Conservation (phyloP, 1,284 basidiomycete genomes). For the Cutaneotrichosporon sp. region DNA sequence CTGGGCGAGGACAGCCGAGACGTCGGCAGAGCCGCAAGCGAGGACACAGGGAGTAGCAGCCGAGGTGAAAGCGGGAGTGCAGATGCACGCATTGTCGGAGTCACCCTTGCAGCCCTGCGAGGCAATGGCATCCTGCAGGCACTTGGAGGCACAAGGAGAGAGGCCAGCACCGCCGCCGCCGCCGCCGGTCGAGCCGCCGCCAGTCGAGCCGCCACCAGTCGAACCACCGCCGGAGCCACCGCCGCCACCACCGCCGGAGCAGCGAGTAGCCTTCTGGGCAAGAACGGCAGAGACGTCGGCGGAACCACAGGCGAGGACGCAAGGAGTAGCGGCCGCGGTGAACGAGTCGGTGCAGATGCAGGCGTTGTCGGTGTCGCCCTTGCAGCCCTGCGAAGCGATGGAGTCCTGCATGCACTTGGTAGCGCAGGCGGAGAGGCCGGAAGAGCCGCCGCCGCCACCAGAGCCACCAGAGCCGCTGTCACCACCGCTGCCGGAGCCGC, state of each 20-base stretch:
- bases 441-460: background rate
- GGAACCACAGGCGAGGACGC: constrained; percentile 2
- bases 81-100: constrained; percentile 9
- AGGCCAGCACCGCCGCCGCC: background rate
- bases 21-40: background rate
- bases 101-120: constrained; percentile 1
- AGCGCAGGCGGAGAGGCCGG: constrained; percentile 8
- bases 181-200: background rate
- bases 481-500: no score
- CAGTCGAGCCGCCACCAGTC: no score
- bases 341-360: constrained; percentile 9
- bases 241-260: background rate
- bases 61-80: constrained; percentile 1
- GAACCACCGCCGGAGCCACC: background rate
- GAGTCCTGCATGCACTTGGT: constrained; percentile 3
- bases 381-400: constrained; percentile 6
- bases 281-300: constrained; percentile 10
- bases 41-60: constrained; percentile 5
- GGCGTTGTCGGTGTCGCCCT: background rate
- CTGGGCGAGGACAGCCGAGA: constrained; percentile 7
- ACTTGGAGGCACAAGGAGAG: constrained; percentile 4
- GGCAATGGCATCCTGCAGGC: constrained; percentile 1
- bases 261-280: constrained; percentile 2
- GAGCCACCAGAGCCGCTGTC: background rate
- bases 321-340: background rate